Evolutionary conservation across 169 alveolate species (phyloP).

Genomic region (Theileria parva): DNA sequence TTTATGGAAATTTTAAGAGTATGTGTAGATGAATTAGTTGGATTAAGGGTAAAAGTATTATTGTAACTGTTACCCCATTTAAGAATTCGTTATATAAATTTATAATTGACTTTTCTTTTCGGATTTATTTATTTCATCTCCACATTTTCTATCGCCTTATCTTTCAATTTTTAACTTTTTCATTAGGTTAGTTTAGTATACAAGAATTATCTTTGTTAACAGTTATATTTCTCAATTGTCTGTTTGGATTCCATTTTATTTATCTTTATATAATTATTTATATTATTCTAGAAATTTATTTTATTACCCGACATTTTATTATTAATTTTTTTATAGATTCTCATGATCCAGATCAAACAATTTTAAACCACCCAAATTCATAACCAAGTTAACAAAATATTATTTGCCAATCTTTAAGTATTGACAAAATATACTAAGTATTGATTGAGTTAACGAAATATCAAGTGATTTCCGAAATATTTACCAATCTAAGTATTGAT

Average conservation of each 20-base stretch:
- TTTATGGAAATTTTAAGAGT: not conserved
- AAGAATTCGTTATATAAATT: conserved; percentile 9
- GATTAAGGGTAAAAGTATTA: not conserved
- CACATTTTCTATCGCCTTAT: not conserved
- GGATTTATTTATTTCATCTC: not conserved
- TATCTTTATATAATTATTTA: not conserved
- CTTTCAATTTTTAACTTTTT: conserved; percentile 1
- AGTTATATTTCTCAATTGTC: too few relatives aligned
- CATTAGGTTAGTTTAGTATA: not conserved
- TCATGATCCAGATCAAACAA: not conserved
- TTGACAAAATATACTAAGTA: too few relatives aligned
- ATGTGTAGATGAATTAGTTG: not conserved
- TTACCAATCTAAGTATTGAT: too few relatives aligned
- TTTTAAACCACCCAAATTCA: not conserved
- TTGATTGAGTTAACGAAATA: not conserved
- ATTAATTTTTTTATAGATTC: conserved; percentile 15
- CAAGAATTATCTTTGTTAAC: too few relatives aligned
- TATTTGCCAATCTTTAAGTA: too few relatives aligned
- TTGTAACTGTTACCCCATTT: not conserved
- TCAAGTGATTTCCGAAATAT: not conserved
- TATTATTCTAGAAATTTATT: not conserved
- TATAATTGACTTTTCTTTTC: not conserved
- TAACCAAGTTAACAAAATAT: not conserved
- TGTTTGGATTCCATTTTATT: not conserved
- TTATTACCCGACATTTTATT: not conserved